Evolutionary conservation across 2,329 filamentous ascomycete genomes (phyloP), one percentile per base, ranked within the genome.

Genomic region (Beauveria pseudobassiana): DNA sequence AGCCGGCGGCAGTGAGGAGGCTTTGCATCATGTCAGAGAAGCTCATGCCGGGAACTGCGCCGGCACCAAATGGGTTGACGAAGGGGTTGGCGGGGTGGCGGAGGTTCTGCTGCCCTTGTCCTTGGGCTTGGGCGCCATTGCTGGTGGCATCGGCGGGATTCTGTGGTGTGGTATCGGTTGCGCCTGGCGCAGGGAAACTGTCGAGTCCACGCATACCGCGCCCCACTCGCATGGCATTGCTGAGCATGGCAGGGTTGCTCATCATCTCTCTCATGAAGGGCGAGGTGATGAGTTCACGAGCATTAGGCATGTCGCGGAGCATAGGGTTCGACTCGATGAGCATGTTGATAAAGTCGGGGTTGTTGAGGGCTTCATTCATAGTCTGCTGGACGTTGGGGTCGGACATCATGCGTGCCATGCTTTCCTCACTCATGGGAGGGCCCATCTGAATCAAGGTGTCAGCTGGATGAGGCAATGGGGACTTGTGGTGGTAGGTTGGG

Each of bases 301-400:
- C 90, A 63, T 88, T 84, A 46, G 89, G 89, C 74, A 89, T 84
- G 63, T 85, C 82, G 68, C 87, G 84, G 20, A 92, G 79, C 82
- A 91, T 88, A 2, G 95, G 95, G 72, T 96, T 96, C 70, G 89
- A 86, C 69, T 95, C 86, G 68, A 99, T 92, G 83, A 98, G 90
- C 84, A 96, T 91, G 71, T 98, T 91, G 71, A 98, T 84, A 68
- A 99, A 89, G 20, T 87, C 85, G n/a, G 95, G 93, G 75, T 98
- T 98, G 74, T 93, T 90, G 73, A 99, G 88, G 42, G 93, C 91
- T 76, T 97, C 93, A 74, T 95, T 96, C 85, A 99, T 90, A 61
- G 88, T 87, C 66, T 91, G 88, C 65, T 90, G 86, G 62, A 96
- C 87, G 71, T 91, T 88, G 24, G 95, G 95, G 71, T 98, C 91